phyloP scores from a whole-genome alignment of 78 protist genomes.

The Diacronema lutheri region DNA sequence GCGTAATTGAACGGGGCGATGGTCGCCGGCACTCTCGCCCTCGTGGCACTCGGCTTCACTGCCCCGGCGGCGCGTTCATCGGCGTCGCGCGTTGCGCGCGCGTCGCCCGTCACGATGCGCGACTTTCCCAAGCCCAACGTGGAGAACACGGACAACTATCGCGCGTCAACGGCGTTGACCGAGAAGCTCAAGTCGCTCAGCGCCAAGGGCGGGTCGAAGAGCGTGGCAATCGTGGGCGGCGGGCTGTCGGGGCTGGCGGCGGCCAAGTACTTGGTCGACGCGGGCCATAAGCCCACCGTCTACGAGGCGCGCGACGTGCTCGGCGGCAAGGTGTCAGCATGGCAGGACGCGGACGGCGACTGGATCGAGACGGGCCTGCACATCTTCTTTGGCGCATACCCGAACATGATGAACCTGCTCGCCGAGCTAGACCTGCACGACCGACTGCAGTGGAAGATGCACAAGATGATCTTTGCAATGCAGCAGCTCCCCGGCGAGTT shows the following conservation, averaged over 20 bases:
- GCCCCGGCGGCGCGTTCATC: no score
- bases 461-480: slow-evolving; percentile 53
- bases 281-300: slow-evolving; percentile 36
- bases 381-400: slow-evolving; percentile 57
- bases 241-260: slow-evolving; percentile 40
- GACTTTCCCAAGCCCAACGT: not conserved
- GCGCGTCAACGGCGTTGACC: not conserved
- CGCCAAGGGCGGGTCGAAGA: not conserved
- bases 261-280: slow-evolving; percentile 44
- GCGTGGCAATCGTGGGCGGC: slow-evolving; percentile 48
- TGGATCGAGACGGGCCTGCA: slow-evolving; percentile 59
- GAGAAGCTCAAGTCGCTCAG: not conserved
- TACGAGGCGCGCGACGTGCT: slow-evolving; percentile 53
- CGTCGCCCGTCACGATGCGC: not conserved
- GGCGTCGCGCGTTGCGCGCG: not conserved
- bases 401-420: slow-evolving; percentile 52
- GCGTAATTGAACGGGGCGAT: no score
- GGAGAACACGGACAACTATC: not conserved
- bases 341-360: slow-evolving; percentile 60
- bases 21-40: no score
- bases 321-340: slow-evolving; percentile 47
- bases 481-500: slow-evolving; percentile 34
- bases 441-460: slow-evolving; percentile 58
- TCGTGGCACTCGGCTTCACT: no score
- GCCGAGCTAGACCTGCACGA: slow-evolving; percentile 47